A percentile compares a stretch with the other conserved stretches of the same genome.
Evolutionary conservation across 2,329 filamentous ascomycete species (phyloP).

Genomic region (Zasmidium angulare): DNA sequence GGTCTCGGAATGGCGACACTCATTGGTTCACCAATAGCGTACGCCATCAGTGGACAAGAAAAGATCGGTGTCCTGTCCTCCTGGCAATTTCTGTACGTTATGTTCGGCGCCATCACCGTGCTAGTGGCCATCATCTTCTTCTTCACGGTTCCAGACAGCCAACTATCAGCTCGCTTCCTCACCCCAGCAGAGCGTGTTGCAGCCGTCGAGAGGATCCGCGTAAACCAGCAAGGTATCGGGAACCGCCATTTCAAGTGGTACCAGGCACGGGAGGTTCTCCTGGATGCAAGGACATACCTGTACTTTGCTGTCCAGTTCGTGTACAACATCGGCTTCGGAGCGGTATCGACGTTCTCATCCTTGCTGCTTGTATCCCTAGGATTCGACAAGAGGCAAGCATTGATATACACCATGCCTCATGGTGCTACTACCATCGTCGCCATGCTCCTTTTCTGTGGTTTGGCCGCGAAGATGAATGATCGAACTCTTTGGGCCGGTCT

Average conservation of each 20-base stretch:
- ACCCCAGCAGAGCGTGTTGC: slow-evolving; percentile 31
- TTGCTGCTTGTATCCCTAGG: neutral
- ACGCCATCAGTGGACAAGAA: slow-evolving; percentile 39
- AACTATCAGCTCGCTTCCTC: slow-evolving; percentile 44
- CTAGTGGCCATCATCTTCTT: neutral
- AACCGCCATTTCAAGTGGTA: slow-evolving; percentile 32
- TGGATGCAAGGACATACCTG: neutral
- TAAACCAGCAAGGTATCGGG: slow-evolving; percentile 22
- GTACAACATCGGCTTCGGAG: neutral
- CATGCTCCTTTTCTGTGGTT: neutral
- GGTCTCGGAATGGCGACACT: slow-evolving; percentile 61
- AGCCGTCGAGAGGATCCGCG: neutral
- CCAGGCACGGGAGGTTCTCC: neutral
- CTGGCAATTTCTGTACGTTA: slow-evolving; percentile 50
- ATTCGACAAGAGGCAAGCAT: neutral
- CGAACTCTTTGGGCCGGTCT: neutral
- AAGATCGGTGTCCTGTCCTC: slow-evolving; percentile 34
- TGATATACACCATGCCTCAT: neutral
- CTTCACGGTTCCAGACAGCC: slow-evolving; percentile 18
- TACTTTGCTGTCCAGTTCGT: neutral
- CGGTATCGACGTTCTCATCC: neutral
- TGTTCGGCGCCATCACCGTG: slow-evolving; percentile 4
- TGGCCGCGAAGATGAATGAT: neutral
- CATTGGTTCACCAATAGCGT: slow-evolving; percentile 58
- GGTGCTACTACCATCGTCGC: neutral